Percentiles rank a stretch among this genome's conserved stretches.
phyloP scores from a whole-genome alignment of 176 grass and related monocot genomes.

The Cenchrus americanus region DNA sequence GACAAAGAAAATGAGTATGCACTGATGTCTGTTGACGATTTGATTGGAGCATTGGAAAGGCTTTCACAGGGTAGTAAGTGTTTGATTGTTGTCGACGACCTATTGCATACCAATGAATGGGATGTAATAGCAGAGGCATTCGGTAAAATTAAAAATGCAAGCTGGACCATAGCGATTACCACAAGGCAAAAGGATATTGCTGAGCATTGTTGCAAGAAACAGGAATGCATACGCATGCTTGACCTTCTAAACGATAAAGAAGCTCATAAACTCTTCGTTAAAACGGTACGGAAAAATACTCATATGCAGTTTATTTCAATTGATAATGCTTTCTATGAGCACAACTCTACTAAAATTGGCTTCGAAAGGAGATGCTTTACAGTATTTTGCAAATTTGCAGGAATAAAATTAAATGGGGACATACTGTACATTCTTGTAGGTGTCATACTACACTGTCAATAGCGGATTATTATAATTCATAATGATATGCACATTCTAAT shows the following conservation, averaged over 20 bases:
- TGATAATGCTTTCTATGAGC: too few species aligned
- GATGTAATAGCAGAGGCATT: neutral
- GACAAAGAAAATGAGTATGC: neutral
- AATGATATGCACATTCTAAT: too few species aligned
- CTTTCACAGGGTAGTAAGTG: neutral
- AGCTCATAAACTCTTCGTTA: conserved; percentile 17
- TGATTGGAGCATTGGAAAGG: neutral
- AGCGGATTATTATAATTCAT: too few species aligned
- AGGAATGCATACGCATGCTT: neutral
- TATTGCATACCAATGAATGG: neutral
- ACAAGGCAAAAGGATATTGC: conserved; percentile 15
- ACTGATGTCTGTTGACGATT: neutral
- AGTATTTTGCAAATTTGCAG: too few species aligned
- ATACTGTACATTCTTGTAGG: too few species aligned
- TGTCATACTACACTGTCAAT: too few species aligned
- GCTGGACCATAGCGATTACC: conserved; percentile 23
- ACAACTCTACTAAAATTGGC: too few species aligned
- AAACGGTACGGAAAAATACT: neutral
- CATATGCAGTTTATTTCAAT: too few species aligned
- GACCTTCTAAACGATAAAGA: neutral
- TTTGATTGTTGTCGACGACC: conserved; percentile 20
- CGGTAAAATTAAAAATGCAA: neutral
- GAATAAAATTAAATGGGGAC: too few species aligned
- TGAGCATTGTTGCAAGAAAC: neutral
- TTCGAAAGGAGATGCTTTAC: too few species aligned